Conservation (phyloP, 2,329 filamentous ascomycete species). For the Exophiala oligosperma region DNA sequence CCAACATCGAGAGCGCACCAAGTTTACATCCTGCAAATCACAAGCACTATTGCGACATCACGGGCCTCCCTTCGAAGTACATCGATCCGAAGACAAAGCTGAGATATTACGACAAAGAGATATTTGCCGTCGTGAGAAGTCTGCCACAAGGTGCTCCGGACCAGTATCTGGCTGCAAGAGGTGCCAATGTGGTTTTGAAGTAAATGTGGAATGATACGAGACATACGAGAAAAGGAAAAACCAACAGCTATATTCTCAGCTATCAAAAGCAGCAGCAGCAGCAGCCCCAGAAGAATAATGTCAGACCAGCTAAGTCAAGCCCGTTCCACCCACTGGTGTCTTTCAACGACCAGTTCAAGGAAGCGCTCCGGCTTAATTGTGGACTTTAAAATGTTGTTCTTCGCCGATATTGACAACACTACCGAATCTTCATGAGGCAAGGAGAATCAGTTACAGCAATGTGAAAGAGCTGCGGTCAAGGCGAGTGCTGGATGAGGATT, state of each 20-base stretch:
- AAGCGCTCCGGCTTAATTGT: conserved; percentile 99
- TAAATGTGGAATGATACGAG: conserved; percentile 45
- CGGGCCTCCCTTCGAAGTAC: conserved; percentile 87
- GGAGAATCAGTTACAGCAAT: conserved; percentile 60
- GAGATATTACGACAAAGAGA: conserved; percentile 88
- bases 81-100: conserved; percentile 92
- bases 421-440: conserved; percentile 73
- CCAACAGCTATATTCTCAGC: neutral
- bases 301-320: conserved; percentile 96
- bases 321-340: conserved; percentile 80
- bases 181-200: conserved; percentile 90
- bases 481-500: conserved; percentile 32
- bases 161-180: conserved; percentile 83
- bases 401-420: conserved; percentile 72
- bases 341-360: conserved; percentile 80
- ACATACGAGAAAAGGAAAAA: neutral
- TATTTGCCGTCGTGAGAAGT: conserved; percentile 79
- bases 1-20: conserved; percentile 93
- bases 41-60: conserved; percentile 94
- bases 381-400: conserved; percentile 67
- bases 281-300: conserved; percentile 42
- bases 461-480: conserved; percentile 51
- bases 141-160: conserved; percentile 82
- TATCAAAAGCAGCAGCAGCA: neutral
- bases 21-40: conserved; percentile 75